Base-by-base conservation (phyloP, 2,329 filamentous ascomycete genomes). In the Teratosphaeria zuluensis region DNA sequence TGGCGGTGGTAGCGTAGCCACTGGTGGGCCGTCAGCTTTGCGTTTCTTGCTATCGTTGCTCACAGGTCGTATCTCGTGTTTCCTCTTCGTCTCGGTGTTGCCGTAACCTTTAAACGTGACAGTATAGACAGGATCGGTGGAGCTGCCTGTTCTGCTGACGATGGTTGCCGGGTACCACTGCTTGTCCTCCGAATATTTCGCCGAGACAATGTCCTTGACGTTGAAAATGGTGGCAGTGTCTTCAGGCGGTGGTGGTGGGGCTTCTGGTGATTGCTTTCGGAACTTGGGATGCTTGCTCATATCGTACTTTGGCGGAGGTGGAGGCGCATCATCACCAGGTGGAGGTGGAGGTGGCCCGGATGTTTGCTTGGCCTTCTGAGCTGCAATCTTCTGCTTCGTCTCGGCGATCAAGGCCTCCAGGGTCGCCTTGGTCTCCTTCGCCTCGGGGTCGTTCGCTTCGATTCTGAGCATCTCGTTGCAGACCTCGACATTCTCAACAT, bases 21-120 rank as follows among this genome's bases (percentile, higher is more conserved):
- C 79, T 72, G 87, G 81, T 62, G 83, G 84, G 66, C 83, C 85
- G 75, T 96, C 92, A 73, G 90, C 88, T 76, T 96, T 92, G 65
- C 82, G 81, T 68, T 84, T 81, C 68, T 84, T 81, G 75, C 83
- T 86, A 63, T 72, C 60, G 53, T 60, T 72, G 55, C 84, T 83
- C 38, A 94, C 77, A 55, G 91, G 89, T 68, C 89, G 86, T 64
- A 96, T 89, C 69, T 97, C 91, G 73, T 88, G 87, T 62, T 88
- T 84, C 59, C 70, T 84, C 61, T 95, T 76, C 35, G 89, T 94
- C 74, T 96, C 91, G 53, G 87, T 90, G 24, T 83, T 90, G 55
- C 73, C 72, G 76, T 97, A 97, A 68, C 85, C 89, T 76, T 95
- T 92, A 80, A 97, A 99, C 66, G 89, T 94, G 73, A 99, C 92